Conservation (phyloP, 140 eudicot species). For the Anethum foeniculum region DNA sequence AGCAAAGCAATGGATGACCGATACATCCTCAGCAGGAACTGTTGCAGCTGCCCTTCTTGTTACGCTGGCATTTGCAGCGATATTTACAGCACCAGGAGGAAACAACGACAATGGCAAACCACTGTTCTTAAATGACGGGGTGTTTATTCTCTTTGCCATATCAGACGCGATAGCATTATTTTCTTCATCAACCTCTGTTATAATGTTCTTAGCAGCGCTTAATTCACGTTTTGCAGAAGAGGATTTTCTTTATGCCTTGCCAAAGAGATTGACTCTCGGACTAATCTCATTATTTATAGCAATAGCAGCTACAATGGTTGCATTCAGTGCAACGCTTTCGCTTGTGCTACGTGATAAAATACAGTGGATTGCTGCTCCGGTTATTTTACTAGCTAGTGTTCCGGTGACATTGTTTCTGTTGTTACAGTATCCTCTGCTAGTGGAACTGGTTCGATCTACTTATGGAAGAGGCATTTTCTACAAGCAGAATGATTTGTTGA, state of each 20-base stretch:
- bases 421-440: not conserved
- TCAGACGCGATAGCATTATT: slow-evolving; percentile 2
- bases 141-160: not conserved
- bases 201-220: not conserved
- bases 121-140: not conserved
- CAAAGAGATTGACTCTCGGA: slow-evolving; percentile 1
- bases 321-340: not conserved
- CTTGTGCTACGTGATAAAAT: slow-evolving; percentile 3
- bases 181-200: not conserved
- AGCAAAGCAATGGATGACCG: slow-evolving; percentile 38
- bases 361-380: slow-evolving; percentile 17
- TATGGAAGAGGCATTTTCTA: slow-evolving; percentile 5
- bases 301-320: not conserved
- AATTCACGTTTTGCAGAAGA: not conserved
- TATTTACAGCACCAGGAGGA: slow-evolving; percentile 54
- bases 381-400: slow-evolving; percentile 10
- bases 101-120: slow-evolving; percentile 13
- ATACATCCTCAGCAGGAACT: slow-evolving; percentile 25
- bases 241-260: slow-evolving; percentile 3
- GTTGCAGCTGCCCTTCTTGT: slow-evolving; percentile 35
- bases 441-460: not conserved
- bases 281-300: not conserved
- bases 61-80: slow-evolving; percentile 49
- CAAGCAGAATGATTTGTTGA: not conserved
- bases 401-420: not conserved